Evolutionary conservation across 805 yeast species (phyloP).

Genomic region (Zygoascus biomembranicola): DNA sequence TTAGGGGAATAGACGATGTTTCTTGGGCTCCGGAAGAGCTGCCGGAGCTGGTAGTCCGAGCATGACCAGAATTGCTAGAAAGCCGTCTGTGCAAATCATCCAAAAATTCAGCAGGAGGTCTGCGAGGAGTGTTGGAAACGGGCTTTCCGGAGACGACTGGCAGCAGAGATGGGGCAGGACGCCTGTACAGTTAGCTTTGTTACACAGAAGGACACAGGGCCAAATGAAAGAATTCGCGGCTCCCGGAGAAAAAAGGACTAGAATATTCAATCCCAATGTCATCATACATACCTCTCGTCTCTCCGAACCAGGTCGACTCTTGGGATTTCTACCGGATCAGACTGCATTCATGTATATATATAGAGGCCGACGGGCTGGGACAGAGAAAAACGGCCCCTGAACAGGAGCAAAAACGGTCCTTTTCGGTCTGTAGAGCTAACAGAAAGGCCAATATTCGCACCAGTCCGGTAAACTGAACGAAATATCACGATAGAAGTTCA

Average conservation of each 20-base stretch:
- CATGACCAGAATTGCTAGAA: slow-evolving; percentile 1
- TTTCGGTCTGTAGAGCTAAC: no score
- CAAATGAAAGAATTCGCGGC: not conserved
- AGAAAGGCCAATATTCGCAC: no score
- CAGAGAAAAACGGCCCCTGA: no score
- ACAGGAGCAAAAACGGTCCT: no score
- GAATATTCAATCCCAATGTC: no score
- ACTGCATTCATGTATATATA: not conserved
- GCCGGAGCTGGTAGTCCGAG: not conserved
- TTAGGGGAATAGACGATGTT: slow-evolving; percentile 6
- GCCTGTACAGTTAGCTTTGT: not conserved
- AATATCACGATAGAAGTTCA: no score
- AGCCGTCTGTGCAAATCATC: slow-evolving; percentile 12
- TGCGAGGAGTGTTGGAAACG: not conserved
- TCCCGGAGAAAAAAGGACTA: no score
- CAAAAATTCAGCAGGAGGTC: slow-evolving; percentile 13
- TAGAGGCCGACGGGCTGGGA: no score
- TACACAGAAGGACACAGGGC: no score
- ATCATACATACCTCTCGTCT: not conserved
- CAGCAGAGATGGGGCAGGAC: slow-evolving; percentile 11
- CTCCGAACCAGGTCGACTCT: not conserved
- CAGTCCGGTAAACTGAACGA: no score
- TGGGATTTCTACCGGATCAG: not conserved
- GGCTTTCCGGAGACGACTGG: slow-evolving; percentile 9
- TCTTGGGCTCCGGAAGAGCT: not conserved